Percentiles rank a stretch among this genome's conserved stretches.
These are phyloP conservation scores for Paramecium tetraurelia DNA, from an alignment of 73 alveolate species.

Conservation along the genomic window DNA sequence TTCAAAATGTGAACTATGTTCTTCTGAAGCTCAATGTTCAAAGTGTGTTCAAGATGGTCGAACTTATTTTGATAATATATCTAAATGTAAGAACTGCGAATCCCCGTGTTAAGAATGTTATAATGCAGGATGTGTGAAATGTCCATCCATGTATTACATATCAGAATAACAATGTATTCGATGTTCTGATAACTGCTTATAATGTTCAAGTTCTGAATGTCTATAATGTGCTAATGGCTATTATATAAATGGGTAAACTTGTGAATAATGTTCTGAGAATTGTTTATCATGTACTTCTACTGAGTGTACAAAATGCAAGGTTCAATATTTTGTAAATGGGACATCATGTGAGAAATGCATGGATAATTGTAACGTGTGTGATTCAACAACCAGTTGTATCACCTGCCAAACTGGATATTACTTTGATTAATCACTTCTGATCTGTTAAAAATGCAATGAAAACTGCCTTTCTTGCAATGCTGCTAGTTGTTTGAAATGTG, in stretches of 20 bases:
- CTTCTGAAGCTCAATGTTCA: not conserved
- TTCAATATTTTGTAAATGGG: not conserved
- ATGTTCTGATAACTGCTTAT: not conserved
- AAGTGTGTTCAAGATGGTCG: not conserved
- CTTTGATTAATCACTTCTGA: not conserved
- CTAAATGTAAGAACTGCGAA: not conserved
- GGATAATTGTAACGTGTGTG: not conserved
- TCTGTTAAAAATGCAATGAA: not conserved
- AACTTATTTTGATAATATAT: not conserved
- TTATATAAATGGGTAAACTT: not conserved
- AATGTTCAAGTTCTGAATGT: not conserved
- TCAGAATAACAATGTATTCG: not conserved
- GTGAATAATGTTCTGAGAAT: not conserved
- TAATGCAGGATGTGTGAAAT: not conserved
- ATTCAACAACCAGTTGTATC: not conserved
- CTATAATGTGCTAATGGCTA: not conserved
- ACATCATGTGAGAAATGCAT: not conserved
- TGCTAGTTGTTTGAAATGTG: not conserved
- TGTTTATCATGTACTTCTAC: not conserved
- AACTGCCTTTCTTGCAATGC: not conserved
- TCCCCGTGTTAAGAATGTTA: not conserved
- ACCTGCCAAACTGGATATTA: not conserved
- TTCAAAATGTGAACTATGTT: not conserved
- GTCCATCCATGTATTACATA: not conserved
- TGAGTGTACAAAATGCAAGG: not conserved